These are phyloP conservation scores for Hansenula lynferdii DNA, from an alignment of 1,139 yeast species.

Conservation along the genomic window DNA sequence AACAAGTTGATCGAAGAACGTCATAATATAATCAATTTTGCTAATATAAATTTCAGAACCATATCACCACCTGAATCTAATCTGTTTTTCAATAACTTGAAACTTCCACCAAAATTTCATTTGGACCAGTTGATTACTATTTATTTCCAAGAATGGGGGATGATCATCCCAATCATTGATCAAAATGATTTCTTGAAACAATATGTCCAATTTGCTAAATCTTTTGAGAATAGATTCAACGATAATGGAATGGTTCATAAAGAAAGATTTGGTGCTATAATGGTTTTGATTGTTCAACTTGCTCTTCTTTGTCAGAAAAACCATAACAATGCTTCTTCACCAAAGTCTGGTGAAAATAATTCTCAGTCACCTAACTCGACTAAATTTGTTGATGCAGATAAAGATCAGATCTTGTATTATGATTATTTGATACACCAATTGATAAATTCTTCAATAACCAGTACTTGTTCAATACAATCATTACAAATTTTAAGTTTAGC, in stretches of 20 bases:
- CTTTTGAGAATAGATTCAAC: conserved; percentile 34
- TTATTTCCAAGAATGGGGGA: conserved; percentile 80
- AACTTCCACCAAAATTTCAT: conserved; percentile 52
- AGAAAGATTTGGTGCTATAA: conserved; percentile 58
- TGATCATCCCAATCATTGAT: conserved; percentile 63
- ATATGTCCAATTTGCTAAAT: conserved; percentile 44
- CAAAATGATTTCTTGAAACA: conserved; percentile 56
- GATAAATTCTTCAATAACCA: conserved; percentile 43
- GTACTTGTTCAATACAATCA: conserved; percentile 60
- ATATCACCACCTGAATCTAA: conserved; percentile 36
- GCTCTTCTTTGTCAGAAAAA: conserved; percentile 38
- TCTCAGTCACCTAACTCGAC: too few species aligned
- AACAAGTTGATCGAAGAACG: conserved; percentile 20
- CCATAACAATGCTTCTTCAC: conserved; percentile 1
- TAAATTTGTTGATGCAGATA: conserved; percentile 6
- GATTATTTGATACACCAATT: conserved; percentile 50
- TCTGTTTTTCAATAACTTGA: conserved; percentile 39
- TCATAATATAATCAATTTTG: conserved; percentile 26
- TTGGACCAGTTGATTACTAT: conserved; percentile 49
- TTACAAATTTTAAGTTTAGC: conserved; percentile 68
- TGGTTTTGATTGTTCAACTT: conserved; percentile 54
- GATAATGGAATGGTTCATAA: conserved; percentile 37
- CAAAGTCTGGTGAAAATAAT: too few species aligned
- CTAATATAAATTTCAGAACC: conserved; percentile 29
- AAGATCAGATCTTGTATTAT: conserved; percentile 35